Percentiles rank a stretch among this genome's conserved stretches.
Conservation (phyloP, 2,329 filamentous ascomycete species). For the Microcera coccophila region DNA sequence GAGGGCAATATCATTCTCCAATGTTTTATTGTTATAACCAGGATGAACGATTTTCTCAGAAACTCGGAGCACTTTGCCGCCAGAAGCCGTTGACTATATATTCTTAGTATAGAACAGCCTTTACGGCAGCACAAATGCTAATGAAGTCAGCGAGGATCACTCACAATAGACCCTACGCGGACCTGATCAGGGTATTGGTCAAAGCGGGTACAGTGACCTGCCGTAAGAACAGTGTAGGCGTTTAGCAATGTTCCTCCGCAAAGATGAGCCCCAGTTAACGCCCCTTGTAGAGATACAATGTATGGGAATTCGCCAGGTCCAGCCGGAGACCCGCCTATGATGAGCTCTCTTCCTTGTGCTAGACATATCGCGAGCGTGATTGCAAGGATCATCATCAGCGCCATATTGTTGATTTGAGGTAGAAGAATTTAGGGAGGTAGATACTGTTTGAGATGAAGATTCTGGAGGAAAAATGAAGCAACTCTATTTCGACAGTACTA, state of each 20-base stretch:
- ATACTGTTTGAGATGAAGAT: no score
- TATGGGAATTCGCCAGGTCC: conserved; percentile 29
- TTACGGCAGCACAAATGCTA: no score
- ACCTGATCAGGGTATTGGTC: conserved; percentile 17
- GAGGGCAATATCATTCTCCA: conserved; percentile 29
- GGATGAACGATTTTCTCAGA: conserved; percentile 25
- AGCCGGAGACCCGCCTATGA: conserved; percentile 12
- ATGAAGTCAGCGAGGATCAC: no score
- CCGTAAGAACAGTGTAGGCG: conserved; percentile 31
- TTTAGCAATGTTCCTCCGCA: conserved; percentile 31
- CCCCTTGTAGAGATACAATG: conserved; percentile 30
- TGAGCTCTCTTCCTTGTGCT: no score
- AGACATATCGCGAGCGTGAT: no score
- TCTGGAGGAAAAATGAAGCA: no score
- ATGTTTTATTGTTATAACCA: conserved; percentile 13
- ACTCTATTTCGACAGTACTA: no score
- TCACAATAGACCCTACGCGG: conserved; percentile 27
- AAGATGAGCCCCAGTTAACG: conserved; percentile 15
- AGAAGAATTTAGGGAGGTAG: no score
- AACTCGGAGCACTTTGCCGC: conserved; percentile 25
- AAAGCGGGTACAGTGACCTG: conserved; percentile 33
- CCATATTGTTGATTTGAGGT: no score
- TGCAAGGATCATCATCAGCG: no score
- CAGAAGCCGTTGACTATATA: no score
- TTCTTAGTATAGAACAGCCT: no score